These are phyloP conservation scores for Trichoderma reesei DNA, from an alignment of 495 filamentous ascomycete species.

Conservation along the genomic window DNA sequence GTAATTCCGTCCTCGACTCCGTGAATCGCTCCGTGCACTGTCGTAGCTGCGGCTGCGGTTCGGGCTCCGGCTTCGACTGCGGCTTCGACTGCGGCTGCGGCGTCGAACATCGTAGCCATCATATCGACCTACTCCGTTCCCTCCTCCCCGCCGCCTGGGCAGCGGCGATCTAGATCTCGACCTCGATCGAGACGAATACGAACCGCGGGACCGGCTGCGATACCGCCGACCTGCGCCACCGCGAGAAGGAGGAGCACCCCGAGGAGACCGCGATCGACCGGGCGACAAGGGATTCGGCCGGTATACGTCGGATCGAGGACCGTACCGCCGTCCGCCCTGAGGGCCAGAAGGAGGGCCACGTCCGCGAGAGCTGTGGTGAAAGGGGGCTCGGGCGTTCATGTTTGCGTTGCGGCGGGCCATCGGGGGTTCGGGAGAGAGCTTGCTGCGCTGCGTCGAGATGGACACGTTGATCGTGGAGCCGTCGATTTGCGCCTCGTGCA, in stretches of 20 bases:
- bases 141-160: conserved; percentile 35
- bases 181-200: conserved; percentile 37
- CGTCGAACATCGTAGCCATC: conserved; percentile 34
- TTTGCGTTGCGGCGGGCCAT: conserved; percentile 39
- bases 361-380: conserved; percentile 10
- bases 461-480: conserved; percentile 82
- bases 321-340: conserved; percentile 22
- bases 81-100: conserved; percentile 48
- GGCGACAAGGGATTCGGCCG: conserved; percentile 39
- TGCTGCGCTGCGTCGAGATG: conserved; percentile 79
- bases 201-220: conserved; percentile 19
- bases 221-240: conserved; percentile 28
- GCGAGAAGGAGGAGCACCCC: conserved; percentile 16
- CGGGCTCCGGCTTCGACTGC: conserved; percentile 32
- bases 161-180: conserved; percentile 48
- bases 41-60: conserved; percentile 47
- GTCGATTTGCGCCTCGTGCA: conserved; percentile 97
- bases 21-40: conserved; percentile 22
- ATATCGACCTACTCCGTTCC: conserved; percentile 17
- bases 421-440: conserved; percentile 43
- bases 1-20: conserved; percentile 19
- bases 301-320: conserved; percentile 42
- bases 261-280: conserved; percentile 28
- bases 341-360: conserved; percentile 27
- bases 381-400: conserved; percentile 33